Evolutionary conservation across 352 stramenopile genomes (phyloP).

Genomic region (Pythium plurisporium): DNA sequence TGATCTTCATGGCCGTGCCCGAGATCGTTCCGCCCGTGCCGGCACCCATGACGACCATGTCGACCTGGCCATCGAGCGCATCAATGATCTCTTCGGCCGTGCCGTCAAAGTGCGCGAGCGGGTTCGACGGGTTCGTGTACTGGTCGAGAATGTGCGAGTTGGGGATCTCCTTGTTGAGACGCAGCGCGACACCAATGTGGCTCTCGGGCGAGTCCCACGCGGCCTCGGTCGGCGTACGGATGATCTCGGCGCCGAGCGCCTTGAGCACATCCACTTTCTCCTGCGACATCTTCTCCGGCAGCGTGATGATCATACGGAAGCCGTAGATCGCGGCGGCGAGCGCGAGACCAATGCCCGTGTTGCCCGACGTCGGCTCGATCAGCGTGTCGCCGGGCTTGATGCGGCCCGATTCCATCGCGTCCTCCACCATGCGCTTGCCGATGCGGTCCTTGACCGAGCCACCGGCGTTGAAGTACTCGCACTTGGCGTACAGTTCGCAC

Average conservation of each 20-base stretch:
- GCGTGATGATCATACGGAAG: conserved; percentile 93
- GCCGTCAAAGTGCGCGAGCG: conserved; percentile 94
- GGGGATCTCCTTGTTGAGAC: conserved; percentile 92
- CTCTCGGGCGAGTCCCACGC: conserved; percentile 94
- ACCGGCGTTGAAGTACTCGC: conserved; percentile 94
- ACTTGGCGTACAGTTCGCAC: conserved; percentile 92
- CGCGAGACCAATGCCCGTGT: conserved; percentile 96
- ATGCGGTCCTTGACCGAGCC: conserved; percentile 89
- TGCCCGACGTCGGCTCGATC: conserved; percentile 95
- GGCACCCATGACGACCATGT: conserved; percentile 93
- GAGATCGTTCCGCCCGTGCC: conserved; percentile 96
- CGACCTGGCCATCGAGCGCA: conserved; percentile 91
- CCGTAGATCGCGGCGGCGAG: conserved; percentile 96
- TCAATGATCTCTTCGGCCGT: conserved; percentile 94
- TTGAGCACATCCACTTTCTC: conserved; percentile 96
- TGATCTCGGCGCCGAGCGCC: conserved; percentile 94
- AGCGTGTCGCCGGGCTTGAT: conserved; percentile 92
- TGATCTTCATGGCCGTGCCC: conserved; percentile 91
- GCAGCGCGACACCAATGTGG: conserved; percentile 92
- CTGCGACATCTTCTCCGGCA: conserved; percentile 96
- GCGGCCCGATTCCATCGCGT: conserved; percentile 78
- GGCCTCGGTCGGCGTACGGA: conserved; percentile 94
- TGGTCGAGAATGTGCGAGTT: conserved; percentile 96
- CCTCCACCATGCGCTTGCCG: conserved; percentile 83
- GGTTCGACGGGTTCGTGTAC: conserved; percentile 97